Percentiles rank a stretch among this genome's conserved stretches.
These are phyloP conservation scores for Biancaea sappan DNA, from an alignment of 306 rosid genomes.

Conservation along the genomic window DNA sequence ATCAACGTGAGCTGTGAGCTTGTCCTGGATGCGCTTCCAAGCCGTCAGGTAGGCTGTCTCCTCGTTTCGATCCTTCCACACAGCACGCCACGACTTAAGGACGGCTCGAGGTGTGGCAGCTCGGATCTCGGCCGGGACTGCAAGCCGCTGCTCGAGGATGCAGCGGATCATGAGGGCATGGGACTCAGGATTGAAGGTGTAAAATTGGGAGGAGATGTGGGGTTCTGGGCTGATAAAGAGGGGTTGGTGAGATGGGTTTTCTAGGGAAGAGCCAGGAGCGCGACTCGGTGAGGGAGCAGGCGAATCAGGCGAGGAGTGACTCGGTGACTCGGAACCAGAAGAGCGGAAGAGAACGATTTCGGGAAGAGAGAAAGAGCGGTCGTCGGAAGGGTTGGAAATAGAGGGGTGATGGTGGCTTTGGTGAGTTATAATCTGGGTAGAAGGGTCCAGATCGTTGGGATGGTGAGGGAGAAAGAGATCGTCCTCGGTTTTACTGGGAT, in stretches of 20 bases:
- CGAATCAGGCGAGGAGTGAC: slow-evolving; percentile 41
- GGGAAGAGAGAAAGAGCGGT: slow-evolving; percentile 66
- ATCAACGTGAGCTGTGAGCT: slow-evolving; percentile 67
- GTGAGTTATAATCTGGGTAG: slow-evolving; percentile 39
- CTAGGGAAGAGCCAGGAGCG: background rate
- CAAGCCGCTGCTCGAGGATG: slow-evolving; percentile 75
- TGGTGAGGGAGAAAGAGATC: slow-evolving; percentile 63
- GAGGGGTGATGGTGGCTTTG: slow-evolving; percentile 51
- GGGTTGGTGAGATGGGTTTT: slow-evolving; percentile 35
- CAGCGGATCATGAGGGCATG: slow-evolving; percentile 92
- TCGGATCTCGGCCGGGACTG: slow-evolving; percentile 83
- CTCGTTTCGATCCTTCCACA: slow-evolving; percentile 98
- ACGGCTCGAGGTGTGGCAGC: slow-evolving; percentile 77
- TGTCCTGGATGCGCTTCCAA: slow-evolving; percentile 98
- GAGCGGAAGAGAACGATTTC: slow-evolving; percentile 79
- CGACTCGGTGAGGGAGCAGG: slow-evolving; percentile 35
- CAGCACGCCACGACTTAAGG: slow-evolving; percentile 92
- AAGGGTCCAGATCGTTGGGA: slow-evolving; percentile 48
- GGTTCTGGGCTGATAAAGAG: slow-evolving; percentile 73
- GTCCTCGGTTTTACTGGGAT: slow-evolving; percentile 77
- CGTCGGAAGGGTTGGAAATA: slow-evolving; percentile 39
- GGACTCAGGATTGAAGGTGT: slow-evolving; percentile 88
- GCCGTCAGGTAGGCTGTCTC: slow-evolving; percentile 95
- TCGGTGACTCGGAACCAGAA: slow-evolving; percentile 48
- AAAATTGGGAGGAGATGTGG: slow-evolving; percentile 91